A percentile compares a stretch with the other conserved stretches of the same genome.
Conservation (phyloP, 2,329 filamentous ascomycete genomes). For the Fusarium kyushuense region DNA sequence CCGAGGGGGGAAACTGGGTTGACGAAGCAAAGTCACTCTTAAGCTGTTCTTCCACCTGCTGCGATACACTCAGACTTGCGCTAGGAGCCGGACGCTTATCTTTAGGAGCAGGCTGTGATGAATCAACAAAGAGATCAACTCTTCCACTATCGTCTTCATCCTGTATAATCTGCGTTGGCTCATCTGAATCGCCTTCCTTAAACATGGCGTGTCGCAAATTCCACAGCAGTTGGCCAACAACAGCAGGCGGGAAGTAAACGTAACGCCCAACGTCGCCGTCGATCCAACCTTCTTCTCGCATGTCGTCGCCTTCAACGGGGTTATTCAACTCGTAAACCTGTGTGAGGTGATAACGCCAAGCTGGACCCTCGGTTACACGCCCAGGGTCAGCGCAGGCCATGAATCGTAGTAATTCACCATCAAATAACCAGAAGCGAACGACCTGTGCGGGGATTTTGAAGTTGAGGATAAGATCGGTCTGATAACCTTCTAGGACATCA, state of each 20-base stretch:
- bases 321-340: constrained; percentile 74
- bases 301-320: constrained; percentile 63
- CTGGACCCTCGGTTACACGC: constrained; percentile 46
- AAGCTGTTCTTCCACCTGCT: constrained; percentile 65
- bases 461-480: constrained; percentile 67
- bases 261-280: constrained; percentile 63
- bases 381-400: constrained; percentile 67
- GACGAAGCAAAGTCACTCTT: constrained; percentile 59
- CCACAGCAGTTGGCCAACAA: constrained; percentile 68
- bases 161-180: constrained; percentile 22
- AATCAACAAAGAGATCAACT: constrained; percentile 41
- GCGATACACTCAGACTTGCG: constrained; percentile 58
- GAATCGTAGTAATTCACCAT: constrained; percentile 66
- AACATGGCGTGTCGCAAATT: constrained; percentile 68
- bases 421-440: constrained; percentile 72
- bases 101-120: constrained; percentile 27
- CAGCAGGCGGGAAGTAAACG: constrained; percentile 66
- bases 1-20: constrained; percentile 51
- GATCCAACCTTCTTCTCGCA: constrained; percentile 68
- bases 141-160: constrained; percentile 33
- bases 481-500: constrained; percentile 62
- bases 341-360: constrained; percentile 48
- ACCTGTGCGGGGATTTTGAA: constrained; percentile 68
- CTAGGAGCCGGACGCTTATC: constrained; percentile 38
- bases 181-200: constrained; percentile 45